Conservation (phyloP, 805 yeast genomes). For the Jamesozyma lodderae region DNA sequence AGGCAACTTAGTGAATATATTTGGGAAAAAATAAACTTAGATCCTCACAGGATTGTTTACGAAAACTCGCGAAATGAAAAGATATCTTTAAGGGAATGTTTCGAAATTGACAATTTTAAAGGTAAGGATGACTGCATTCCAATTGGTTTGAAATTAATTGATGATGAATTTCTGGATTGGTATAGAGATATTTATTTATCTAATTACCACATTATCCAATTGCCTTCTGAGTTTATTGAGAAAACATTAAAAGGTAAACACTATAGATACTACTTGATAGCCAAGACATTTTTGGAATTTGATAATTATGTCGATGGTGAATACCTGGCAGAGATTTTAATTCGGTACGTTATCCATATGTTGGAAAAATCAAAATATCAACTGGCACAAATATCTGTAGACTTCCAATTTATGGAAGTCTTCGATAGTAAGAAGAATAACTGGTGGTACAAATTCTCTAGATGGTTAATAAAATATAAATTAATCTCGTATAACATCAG, state of each 20-base stretch:
- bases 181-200: slow-evolving; percentile 17
- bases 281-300: slow-evolving; percentile 30
- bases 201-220: slow-evolving; percentile 18
- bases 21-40: slow-evolving; percentile 30
- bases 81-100: slow-evolving; percentile 21
- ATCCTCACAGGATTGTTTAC: slow-evolving; percentile 31
- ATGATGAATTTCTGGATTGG: slow-evolving; percentile 24
- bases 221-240: slow-evolving; percentile 11
- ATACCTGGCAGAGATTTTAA: slow-evolving; percentile 30
- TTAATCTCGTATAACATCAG: slow-evolving; percentile 33
- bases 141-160: slow-evolving; percentile 27
- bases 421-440: slow-evolving; percentile 4
- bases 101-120: slow-evolving; percentile 11
- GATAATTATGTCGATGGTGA: slow-evolving; percentile 34
- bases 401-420: slow-evolving; percentile 19
- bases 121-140: slow-evolving; percentile 8
- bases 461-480: slow-evolving; percentile 32
- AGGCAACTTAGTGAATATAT: slow-evolving; percentile 31
- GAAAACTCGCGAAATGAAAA: slow-evolving; percentile 13
- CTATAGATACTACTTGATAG: slow-evolving; percentile 24
- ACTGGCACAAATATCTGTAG: slow-evolving; percentile 31
- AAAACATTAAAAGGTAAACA: slow-evolving; percentile 14
- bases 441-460: slow-evolving; percentile 31
- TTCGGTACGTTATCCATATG: slow-evolving; percentile 25
- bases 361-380: slow-evolving; percentile 35